These are phyloP conservation scores for Rhodotorula taiwanensis DNA, from an alignment of 768 basidiomycete genomes.

Conservation along the genomic window DNA sequence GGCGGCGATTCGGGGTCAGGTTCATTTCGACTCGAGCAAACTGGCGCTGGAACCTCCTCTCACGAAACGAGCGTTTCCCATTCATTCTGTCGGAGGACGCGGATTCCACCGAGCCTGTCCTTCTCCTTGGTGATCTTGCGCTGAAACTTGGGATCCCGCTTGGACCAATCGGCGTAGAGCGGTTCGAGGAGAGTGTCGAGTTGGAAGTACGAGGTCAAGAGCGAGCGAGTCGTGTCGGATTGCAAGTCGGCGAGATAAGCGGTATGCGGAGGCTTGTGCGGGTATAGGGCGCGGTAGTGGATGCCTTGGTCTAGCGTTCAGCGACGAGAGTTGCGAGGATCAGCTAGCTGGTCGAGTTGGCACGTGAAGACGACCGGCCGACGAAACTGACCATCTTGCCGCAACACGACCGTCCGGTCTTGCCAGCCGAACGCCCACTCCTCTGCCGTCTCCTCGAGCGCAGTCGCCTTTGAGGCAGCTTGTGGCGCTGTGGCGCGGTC, in stretches of 20 bases:
- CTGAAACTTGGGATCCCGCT: slow-evolving; percentile 65
- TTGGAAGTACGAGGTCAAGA: slow-evolving; percentile 84
- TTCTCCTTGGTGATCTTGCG: slow-evolving; percentile 46
- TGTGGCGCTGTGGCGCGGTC: neutral
- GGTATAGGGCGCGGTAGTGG: slow-evolving; percentile 62
- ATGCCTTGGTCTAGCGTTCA: slow-evolving; percentile 21
- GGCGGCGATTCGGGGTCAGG: slow-evolving; percentile 1
- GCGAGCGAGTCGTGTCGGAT: slow-evolving; percentile 62
- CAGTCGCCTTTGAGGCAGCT: neutral
- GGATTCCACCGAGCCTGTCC: slow-evolving; percentile 65
- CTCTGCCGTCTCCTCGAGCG: slow-evolving; percentile 42
- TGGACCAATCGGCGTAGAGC: slow-evolving; percentile 71
- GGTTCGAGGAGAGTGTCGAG: slow-evolving; percentile 63
- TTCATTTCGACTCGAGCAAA: neutral
- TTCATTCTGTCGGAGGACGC: slow-evolving; percentile 84
- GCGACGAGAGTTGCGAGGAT: neutral
- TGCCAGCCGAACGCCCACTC: slow-evolving; percentile 74
- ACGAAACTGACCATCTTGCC: slow-evolving; percentile 56
- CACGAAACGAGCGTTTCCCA: slow-evolving; percentile 94
- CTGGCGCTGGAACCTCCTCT: slow-evolving; percentile 43
- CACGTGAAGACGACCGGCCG: neutral
- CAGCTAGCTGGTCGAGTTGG: neutral
- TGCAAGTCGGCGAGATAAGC: slow-evolving; percentile 41
- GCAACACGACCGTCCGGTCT: slow-evolving; percentile 76
- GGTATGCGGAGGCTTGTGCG: slow-evolving; percentile 43